Evolutionary conservation across 768 basidiomycete genomes (phyloP).

Genomic region (Amanita brunnescens): DNA sequence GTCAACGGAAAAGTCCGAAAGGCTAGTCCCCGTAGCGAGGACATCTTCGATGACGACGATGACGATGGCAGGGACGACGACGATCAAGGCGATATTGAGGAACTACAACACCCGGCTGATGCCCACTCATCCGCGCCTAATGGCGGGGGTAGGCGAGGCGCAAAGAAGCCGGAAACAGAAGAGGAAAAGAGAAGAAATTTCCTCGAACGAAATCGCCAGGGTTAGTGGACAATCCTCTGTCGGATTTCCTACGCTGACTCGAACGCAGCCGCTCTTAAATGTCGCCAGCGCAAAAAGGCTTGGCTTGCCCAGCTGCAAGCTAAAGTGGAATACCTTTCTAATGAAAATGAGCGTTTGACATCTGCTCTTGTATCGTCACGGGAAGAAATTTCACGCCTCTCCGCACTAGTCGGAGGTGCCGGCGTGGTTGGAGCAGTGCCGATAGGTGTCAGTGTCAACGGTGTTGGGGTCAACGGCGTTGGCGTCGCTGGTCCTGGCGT

Average conservation of each 20-base stretch:
- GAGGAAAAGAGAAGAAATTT: constrained; percentile 98
- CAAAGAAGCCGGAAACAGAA: constrained; percentile 89
- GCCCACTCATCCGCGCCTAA: constrained; percentile 13
- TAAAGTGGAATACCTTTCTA: constrained; percentile 86
- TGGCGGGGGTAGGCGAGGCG: constrained; percentile 16
- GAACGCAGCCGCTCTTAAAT: constrained; percentile 84
- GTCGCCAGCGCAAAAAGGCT: constrained; percentile 97
- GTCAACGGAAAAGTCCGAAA: constrained; percentile 23
- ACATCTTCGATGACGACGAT: constrained; percentile 30
- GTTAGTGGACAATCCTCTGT: constrained; percentile 32
- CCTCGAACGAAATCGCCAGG: constrained; percentile 94
- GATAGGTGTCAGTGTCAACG: constrained; percentile 16
- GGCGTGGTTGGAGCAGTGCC: constrained; percentile 38
- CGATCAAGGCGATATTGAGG: not conserved
- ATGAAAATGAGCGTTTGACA: constrained; percentile 92
- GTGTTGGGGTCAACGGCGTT: constrained; percentile 14
- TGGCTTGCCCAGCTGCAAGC: constrained; percentile 91
- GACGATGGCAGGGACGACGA: constrained; percentile 33
- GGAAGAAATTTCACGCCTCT: constrained; percentile 85
- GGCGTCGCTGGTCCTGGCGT: constrained; percentile 22
- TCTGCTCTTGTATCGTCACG: constrained; percentile 79
- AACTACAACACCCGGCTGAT: constrained; percentile 15
- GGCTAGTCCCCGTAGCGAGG: constrained; percentile 26
- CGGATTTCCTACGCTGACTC: not conserved
- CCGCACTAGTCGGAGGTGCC: constrained; percentile 59